A percentile compares a stretch with the other conserved stretches of the same genome.
phyloP scores from a whole-genome alignment of 768 basidiomycete species.

The Rhodotorula babjevae region DNA sequence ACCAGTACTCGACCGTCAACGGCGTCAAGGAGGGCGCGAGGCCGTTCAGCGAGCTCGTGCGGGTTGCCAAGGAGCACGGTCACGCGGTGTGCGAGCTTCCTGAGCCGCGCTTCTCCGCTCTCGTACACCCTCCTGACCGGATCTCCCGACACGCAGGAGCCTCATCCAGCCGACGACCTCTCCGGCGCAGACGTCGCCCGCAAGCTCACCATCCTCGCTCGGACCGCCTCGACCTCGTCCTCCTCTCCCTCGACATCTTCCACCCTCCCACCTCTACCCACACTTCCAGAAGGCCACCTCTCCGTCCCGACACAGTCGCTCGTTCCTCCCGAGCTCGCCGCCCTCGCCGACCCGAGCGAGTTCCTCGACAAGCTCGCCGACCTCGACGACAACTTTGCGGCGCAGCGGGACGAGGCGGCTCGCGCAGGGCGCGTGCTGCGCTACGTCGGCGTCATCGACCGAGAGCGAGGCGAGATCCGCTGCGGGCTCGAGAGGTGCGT shows the following conservation, averaged over 20 bases:
- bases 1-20: constrained; percentile 71
- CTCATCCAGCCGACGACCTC: constrained; percentile 92
- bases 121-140: too few relatives aligned
- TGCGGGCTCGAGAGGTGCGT: constrained; percentile 83
- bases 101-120: constrained; percentile 38
- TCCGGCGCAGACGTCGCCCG: constrained; percentile 95
- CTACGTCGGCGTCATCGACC: constrained; percentile 92
- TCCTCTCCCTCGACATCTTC: constrained; percentile 32
- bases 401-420: constrained; percentile 68
- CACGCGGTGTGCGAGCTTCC: constrained; percentile 64
- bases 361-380: constrained; percentile 73
- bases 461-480: constrained; percentile 62
- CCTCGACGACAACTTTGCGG: constrained; percentile 71
- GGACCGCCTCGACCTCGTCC: constrained; percentile 50
- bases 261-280: constrained; percentile 41
- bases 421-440: constrained; percentile 74
- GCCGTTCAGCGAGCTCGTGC: constrained; percentile 80
- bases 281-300: constrained; percentile 66
- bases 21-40: constrained; percentile 37
- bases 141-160: constrained; percentile 72
- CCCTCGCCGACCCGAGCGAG: constrained; percentile 66
- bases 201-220: constrained; percentile 90
- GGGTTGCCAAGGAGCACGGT: constrained; percentile 78
- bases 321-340: constrained; percentile 70
- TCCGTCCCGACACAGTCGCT: constrained; percentile 79